These are phyloP conservation scores for Spathaspora jeffriesii DNA, from an alignment of 1,139 yeast species.

Conservation along the genomic window DNA sequence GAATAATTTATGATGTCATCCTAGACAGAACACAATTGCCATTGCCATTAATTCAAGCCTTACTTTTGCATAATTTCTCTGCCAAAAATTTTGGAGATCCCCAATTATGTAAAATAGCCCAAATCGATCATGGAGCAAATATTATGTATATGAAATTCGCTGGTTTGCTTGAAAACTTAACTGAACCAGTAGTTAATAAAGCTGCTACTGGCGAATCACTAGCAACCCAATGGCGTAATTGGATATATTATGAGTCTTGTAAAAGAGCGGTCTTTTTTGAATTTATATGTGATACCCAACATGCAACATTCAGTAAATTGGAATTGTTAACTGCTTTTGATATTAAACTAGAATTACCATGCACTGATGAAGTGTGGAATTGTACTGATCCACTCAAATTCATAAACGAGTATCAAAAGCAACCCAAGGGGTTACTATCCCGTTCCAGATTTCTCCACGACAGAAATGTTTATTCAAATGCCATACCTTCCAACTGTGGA, in stretches of 20 bases:
- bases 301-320: constrained; percentile 22
- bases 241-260: constrained; percentile 27
- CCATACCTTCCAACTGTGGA: not conserved
- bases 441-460: constrained; percentile 8
- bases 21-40: constrained; percentile 11
- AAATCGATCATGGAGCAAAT: constrained; percentile 27
- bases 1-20: constrained; percentile 8
- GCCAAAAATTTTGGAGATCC: constrained; percentile 23
- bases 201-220: constrained; percentile 12
- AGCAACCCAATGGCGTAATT: constrained; percentile 21
- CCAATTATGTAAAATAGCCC: constrained; percentile 22
- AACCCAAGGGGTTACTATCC: constrained; percentile 24
- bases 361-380: constrained; percentile 41
- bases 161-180: constrained; percentile 22
- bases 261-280: constrained; percentile 30
- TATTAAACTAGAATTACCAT: constrained; percentile 38
- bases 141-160: constrained; percentile 24
- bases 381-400: constrained; percentile 24
- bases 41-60: constrained; percentile 22
- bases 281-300: constrained; percentile 30
- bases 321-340: constrained; percentile 30
- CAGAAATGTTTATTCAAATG: constrained; percentile 6
- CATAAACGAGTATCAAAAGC: constrained; percentile 22
- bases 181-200: constrained; percentile 14
- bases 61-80: constrained; percentile 20